A percentile compares a stretch with the other conserved stretches of the same genome.
Evolutionary conservation across 1,284 basidiomycete species (phyloP).

Genomic region (Trametes hirsuta): DNA sequence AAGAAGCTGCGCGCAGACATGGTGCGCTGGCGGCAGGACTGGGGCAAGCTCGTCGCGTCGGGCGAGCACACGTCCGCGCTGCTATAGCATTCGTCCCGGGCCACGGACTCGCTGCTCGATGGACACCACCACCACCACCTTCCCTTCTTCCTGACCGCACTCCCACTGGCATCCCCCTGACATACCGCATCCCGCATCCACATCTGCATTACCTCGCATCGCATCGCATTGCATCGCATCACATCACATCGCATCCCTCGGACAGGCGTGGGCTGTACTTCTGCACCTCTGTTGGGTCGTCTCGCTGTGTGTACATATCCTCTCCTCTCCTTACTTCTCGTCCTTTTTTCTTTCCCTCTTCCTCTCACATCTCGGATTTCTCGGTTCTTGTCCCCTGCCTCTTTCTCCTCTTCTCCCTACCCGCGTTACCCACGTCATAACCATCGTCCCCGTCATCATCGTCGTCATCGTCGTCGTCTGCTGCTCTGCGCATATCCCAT

Average conservation of each 20-base stretch:
- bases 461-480: conserved; percentile 7
- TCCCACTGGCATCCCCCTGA: neutral
- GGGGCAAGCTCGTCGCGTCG: conserved; percentile 66
- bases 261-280: conserved; percentile 16
- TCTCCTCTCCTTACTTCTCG: conserved; percentile 11
- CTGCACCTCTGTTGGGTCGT: conserved; percentile 11
- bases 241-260: neutral
- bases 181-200: conserved; percentile 1
- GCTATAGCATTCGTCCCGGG: conserved; percentile 45
- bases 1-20: conserved; percentile 75
- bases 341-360: conserved; percentile 3
- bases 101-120: conserved; percentile 20
- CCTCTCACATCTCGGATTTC: conserved; percentile 3
- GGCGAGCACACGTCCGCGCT: conserved; percentile 69
- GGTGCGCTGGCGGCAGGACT: conserved; percentile 70
- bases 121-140: conserved; percentile 22
- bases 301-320: conserved; percentile 21
- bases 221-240: neutral
- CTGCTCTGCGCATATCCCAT: conserved; percentile 13
- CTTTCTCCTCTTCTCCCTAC: neutral
- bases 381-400: neutral
- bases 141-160: neutral
- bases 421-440: neutral
- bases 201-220: conserved; percentile 5
- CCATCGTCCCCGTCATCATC: neutral